Base-by-base conservation (phyloP, 768 basidiomycete genomes). In the Hypholoma sublateritium region DNA sequence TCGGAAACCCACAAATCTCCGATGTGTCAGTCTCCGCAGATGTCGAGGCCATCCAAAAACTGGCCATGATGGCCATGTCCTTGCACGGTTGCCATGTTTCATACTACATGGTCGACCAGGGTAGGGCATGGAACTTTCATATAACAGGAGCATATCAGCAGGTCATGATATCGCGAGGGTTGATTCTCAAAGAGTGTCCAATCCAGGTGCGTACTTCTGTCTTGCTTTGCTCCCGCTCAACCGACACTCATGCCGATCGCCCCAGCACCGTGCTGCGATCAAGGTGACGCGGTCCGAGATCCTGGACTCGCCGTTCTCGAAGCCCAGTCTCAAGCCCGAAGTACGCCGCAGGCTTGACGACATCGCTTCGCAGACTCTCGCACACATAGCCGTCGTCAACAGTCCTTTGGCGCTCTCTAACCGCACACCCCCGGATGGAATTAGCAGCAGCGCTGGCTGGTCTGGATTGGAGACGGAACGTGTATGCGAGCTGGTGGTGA, bases 351-450 rank as follows among this genome's bases (percentile, higher is more conserved):
- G 88, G 54, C 82, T 98, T n/a, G 94, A 97, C 70, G 93, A 96
- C 67, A 92, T 98, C 67, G 95, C 95, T 25, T 86, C 88, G 2
- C 89, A 93, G 67, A 95, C 93, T n/a, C 78, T 85, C 58, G 93
- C 95, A 8, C 92, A 95, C 70, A 93, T 98, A 67, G 89, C 94
- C 22, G 94, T 98, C 62, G 89, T 96, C 66, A 95, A 96, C 64
- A 88, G 90, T 55, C 87, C 88, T 46, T 79, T 86, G 56, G 80
- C 88, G 14, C 80, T 90, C 35, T 87, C 88, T 21, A 89, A 83
- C 62, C 82, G 89, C 49, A 89, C 87, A 0, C 84, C 90, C 14
- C 88, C 89, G 11, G 87, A 88, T 70, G 87, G 88, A 32, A 86
- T 91, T 63, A 88, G 83, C 62, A 88, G 76, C 61, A 87, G 80